Conservation (phyloP, 805 yeast genomes). For the Candida quercuum region DNA sequence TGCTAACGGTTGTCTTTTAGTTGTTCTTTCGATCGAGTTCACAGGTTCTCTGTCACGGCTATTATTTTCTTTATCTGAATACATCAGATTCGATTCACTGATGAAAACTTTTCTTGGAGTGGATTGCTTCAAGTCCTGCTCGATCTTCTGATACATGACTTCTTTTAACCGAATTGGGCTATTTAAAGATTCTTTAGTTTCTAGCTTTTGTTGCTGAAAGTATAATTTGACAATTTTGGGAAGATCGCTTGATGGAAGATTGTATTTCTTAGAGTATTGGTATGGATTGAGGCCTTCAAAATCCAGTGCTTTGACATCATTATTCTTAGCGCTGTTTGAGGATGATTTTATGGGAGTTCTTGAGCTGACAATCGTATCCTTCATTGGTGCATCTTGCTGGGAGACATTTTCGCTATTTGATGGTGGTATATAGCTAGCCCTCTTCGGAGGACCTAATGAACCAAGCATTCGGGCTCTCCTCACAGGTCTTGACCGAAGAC, state of each 20-base stretch:
- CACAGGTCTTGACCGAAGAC: slow-evolving; percentile 26
- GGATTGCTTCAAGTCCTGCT: slow-evolving; percentile 21
- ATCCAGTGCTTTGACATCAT: slow-evolving; percentile 11
- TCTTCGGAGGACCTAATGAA: slow-evolving; percentile 31
- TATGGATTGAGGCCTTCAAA: slow-evolving; percentile 36
- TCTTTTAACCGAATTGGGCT: slow-evolving; percentile 22
- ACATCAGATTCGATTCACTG: slow-evolving; percentile 5
- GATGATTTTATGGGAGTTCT: slow-evolving; percentile 1
- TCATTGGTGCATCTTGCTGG: slow-evolving; percentile 20
- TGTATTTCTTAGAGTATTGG: slow-evolving; percentile 31
- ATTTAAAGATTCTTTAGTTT: slow-evolving; percentile 23
- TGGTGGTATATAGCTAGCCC: slow-evolving; percentile 16
- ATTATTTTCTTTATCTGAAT: slow-evolving; percentile 14
- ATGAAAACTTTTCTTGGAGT: slow-evolving; percentile 12
- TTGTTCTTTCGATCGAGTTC: slow-evolving; percentile 7
- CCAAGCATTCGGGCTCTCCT: slow-evolving; percentile 25
- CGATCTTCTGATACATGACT: slow-evolving; percentile 15
- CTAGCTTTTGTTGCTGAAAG: slow-evolving; percentile 31
- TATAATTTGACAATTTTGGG: slow-evolving; percentile 31
- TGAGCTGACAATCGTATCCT: slow-evolving; percentile 9
- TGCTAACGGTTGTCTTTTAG: slow-evolving; percentile 16
- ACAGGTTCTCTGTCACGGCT: not conserved
- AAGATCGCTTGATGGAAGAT: slow-evolving; percentile 30
- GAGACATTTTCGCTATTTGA: not conserved
- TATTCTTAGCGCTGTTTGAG: not conserved